These are phyloP conservation scores for Xylariaceae sp. DNA, from an alignment of 2,329 filamentous ascomycete genomes.

Conservation along the genomic window DNA sequence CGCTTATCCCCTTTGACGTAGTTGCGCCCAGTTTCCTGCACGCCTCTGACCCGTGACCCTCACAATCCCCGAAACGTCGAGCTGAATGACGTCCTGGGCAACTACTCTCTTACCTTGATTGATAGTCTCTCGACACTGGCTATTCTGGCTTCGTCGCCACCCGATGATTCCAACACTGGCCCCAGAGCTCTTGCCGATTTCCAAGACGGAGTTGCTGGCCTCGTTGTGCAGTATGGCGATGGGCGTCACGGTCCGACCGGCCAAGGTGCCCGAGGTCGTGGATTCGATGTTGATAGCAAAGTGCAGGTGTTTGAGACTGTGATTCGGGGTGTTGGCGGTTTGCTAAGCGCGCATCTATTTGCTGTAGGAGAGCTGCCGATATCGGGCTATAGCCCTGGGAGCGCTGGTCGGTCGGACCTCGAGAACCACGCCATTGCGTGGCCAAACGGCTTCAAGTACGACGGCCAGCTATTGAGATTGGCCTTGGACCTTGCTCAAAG, in stretches of 20 bases:
- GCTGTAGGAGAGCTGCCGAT: constrained; percentile 89
- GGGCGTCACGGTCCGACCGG: constrained; percentile 67
- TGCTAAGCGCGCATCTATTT: constrained; percentile 91
- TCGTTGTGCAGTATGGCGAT: constrained; percentile 85
- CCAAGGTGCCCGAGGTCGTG: constrained; percentile 68
- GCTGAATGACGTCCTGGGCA: constrained; percentile 92
- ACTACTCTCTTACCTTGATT: constrained; percentile 93
- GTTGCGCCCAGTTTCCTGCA: constrained; percentile 82
- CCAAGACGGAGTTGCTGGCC: constrained; percentile 70
- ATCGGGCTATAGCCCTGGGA: constrained; percentile 63
- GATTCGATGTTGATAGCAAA: constrained; percentile 95
- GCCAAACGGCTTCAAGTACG: constrained; percentile 76
- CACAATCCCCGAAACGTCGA: constrained; percentile 77
- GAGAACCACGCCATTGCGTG: constrained; percentile 61
- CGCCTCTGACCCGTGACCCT: constrained; percentile 78
- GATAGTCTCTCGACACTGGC: constrained; percentile 93
- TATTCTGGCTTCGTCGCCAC: constrained; percentile 76
- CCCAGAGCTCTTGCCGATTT: constrained; percentile 69
- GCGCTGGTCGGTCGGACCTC: constrained; percentile 38
- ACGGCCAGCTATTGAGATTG: constrained; percentile 86
- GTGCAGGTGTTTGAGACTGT: constrained; percentile 99
- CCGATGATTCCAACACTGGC: constrained; percentile 50
- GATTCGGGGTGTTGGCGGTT: constrained; percentile 85
- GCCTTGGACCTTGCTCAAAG: constrained; percentile 82
- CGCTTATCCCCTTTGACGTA: constrained; percentile 35